These are phyloP conservation scores for Cubamyces sp. DNA, from an alignment of 768 basidiomycete species.

Conservation along the genomic window DNA sequence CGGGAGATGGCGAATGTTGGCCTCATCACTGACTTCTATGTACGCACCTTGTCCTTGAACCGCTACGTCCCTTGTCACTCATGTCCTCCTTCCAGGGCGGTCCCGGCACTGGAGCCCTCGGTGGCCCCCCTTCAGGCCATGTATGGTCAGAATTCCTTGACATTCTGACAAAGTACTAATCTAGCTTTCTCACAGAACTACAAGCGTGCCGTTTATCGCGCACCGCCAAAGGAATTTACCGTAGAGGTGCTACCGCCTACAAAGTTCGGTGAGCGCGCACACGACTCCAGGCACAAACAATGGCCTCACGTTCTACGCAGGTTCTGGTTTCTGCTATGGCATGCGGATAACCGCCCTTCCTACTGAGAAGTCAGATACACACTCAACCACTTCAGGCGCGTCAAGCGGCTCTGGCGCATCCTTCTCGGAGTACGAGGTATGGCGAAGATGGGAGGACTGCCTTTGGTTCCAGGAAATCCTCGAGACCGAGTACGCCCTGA, in stretches of 20 bases:
- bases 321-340: slow-evolving; percentile 59
- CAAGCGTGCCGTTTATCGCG: slow-evolving; percentile 62
- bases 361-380: slow-evolving; percentile 23
- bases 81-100: slow-evolving; percentile 25
- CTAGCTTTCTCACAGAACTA: slow-evolving; percentile 45
- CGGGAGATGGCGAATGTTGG: neutral
- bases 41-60: slow-evolving; percentile 15
- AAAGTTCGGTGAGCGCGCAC: slow-evolving; percentile 47
- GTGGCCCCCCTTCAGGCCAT: slow-evolving; percentile 28
- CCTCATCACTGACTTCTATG: slow-evolving; percentile 18
- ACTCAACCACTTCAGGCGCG: slow-evolving; percentile 16
- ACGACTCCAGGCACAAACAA: neutral
- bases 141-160: slow-evolving; percentile 11
- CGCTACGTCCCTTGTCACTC: slow-evolving; percentile 14
- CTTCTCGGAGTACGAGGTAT: slow-evolving; percentile 66
- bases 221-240: slow-evolving; percentile 60
- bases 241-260: slow-evolving; percentile 61
- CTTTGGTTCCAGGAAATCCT: slow-evolving; percentile 73
- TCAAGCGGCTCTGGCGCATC: slow-evolving; percentile 30
- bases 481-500: slow-evolving; percentile 63
- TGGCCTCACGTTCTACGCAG: slow-evolving; percentile 39
- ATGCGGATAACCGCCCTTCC: slow-evolving; percentile 58
- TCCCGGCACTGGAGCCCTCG: slow-evolving; percentile 28
- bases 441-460: slow-evolving; percentile 85
- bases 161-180: neutral